Conservation (phyloP, 495 filamentous ascomycete genomes). For the Amniculicola lignicola region DNA sequence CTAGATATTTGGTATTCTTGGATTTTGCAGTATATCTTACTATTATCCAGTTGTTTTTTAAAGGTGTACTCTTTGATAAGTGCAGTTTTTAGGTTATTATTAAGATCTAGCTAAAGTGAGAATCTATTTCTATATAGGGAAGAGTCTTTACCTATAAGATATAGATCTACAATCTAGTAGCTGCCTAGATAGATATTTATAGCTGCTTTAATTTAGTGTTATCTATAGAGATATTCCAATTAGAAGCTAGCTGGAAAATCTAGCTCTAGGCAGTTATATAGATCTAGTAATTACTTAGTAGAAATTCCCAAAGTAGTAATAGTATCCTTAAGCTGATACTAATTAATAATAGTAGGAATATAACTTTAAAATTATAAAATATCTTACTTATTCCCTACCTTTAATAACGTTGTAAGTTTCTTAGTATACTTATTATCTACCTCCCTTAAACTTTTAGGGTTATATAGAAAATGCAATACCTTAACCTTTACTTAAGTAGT, state of each 20-base stretch:
- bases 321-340: slow-evolving; percentile 10
- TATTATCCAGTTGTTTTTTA: slow-evolving; percentile 9
- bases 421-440: slow-evolving; percentile 10
- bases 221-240: slow-evolving; percentile 2
- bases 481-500: slow-evolving; percentile 11
- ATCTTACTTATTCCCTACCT: no score
- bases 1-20: slow-evolving; percentile 14
- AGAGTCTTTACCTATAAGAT: slow-evolving; percentile 11
- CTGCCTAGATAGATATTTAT: no score
- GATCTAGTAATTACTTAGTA: no score
- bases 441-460: no score
- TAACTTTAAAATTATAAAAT: slow-evolving; percentile 12
- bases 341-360: slow-evolving; percentile 13
- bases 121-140: slow-evolving; percentile 10
- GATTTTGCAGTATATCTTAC: no score
- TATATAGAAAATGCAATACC: slow-evolving; percentile 9
- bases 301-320: slow-evolving; percentile 6
- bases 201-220: slow-evolving; percentile 1
- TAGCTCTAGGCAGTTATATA: no score
- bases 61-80: slow-evolving; percentile 14
- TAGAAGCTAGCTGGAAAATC: no score
- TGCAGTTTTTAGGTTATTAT: slow-evolving; percentile 9
- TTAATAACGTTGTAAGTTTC: slow-evolving; percentile 12
- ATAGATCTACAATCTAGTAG: no score
- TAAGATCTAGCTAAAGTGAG: slow-evolving; percentile 12